Percentiles rank a stretch among this genome's conserved stretches.
Conservation (phyloP, 2,329 filamentous ascomycete genomes). For the Microcyclosporella mali region DNA sequence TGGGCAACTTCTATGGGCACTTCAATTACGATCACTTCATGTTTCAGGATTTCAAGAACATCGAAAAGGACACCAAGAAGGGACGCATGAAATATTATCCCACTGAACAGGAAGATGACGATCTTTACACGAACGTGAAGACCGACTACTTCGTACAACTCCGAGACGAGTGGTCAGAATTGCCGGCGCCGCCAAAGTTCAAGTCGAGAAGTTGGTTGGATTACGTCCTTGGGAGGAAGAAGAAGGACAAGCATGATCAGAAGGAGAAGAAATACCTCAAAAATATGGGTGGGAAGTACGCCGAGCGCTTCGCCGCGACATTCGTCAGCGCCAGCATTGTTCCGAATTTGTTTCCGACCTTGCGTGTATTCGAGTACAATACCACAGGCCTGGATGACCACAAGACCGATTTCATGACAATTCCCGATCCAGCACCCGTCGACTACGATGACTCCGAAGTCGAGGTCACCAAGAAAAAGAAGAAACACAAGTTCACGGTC, state of each 20-base stretch:
- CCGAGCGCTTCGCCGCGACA: slow-evolving; percentile 76
- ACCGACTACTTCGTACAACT: slow-evolving; percentile 74
- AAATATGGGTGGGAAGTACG: slow-evolving; percentile 71
- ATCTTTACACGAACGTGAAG: slow-evolving; percentile 61
- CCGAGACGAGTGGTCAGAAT: slow-evolving; percentile 66
- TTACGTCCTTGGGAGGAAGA: slow-evolving; percentile 31
- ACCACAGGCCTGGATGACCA: slow-evolving; percentile 62
- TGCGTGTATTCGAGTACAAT: slow-evolving; percentile 84
- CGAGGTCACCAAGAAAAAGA: slow-evolving; percentile 44
- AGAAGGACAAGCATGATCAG: slow-evolving; percentile 44
- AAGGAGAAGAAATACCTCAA: slow-evolving; percentile 52
- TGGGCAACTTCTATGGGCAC: slow-evolving; percentile 76
- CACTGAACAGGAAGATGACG: slow-evolving; percentile 24
- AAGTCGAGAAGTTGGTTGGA: slow-evolving; percentile 21
- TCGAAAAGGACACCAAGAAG: slow-evolving; percentile 53
- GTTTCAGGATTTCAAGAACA: slow-evolving; percentile 74
- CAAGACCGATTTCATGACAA: background rate
- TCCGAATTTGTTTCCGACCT: slow-evolving; percentile 83
- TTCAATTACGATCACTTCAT: slow-evolving; percentile 99
- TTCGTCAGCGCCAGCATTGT: slow-evolving; percentile 82
- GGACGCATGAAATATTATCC: slow-evolving; percentile 33
- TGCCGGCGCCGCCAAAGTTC: slow-evolving; percentile 52
- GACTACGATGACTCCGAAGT: slow-evolving; percentile 25
- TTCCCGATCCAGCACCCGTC: slow-evolving; percentile 15
- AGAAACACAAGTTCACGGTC: slow-evolving; percentile 46